Base-by-base conservation (phyloP, 2,329 filamentous ascomycete species). In the Aspergillus aculeatus region DNA sequence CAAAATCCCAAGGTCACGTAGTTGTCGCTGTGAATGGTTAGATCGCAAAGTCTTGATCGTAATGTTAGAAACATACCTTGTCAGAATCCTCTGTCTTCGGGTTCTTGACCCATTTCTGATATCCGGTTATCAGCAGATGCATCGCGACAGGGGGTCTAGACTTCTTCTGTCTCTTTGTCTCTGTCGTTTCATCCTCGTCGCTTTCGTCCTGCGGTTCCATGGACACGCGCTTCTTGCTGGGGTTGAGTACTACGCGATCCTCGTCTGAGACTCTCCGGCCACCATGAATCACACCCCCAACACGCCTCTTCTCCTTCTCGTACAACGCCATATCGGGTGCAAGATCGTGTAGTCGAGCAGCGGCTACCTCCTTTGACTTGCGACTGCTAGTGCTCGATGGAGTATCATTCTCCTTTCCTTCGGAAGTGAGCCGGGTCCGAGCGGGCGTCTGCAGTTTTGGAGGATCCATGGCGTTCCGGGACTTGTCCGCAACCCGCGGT, bases 281-380 rank as follows among this genome's bases (percentile, higher is more conserved):
- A 29, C 86, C 86, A 64, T 88, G 84, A 11, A 85, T 78, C 3
- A 89, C 84, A 47, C 87, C 87, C 14, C 87, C 87, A 50, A 84
- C 84, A 21, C 95, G 87, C 78, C 96, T 97, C 80, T 86, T 92
- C 77, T 99, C 95, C 72, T 95, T 96, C 71, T 98, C 90, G 70
- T 95, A 99, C 32, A 96, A 80, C 2, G 89, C 89, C 69, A 98
- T 92, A 71, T 99, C 95, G 0, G 89, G 85, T 0, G 91, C 92
- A 59, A 94, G 81, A 38, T 86, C 84, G 56, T 95, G 91, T 7
- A 98, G 78, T 64, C 86, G 87, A 35, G 87, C 85, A n/a, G 89
- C 79, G 12, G 95, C 95, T 70, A 90, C 89, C 47, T 89, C 87
- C 73, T 98, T 99, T 14, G 95, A 94, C 68, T 91, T 95, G 57